Percentiles rank a stretch among this genome's conserved stretches.
Conservation (phyloP, 164 flowering plant genomes). For the Magnolia kwangsiensis region DNA sequence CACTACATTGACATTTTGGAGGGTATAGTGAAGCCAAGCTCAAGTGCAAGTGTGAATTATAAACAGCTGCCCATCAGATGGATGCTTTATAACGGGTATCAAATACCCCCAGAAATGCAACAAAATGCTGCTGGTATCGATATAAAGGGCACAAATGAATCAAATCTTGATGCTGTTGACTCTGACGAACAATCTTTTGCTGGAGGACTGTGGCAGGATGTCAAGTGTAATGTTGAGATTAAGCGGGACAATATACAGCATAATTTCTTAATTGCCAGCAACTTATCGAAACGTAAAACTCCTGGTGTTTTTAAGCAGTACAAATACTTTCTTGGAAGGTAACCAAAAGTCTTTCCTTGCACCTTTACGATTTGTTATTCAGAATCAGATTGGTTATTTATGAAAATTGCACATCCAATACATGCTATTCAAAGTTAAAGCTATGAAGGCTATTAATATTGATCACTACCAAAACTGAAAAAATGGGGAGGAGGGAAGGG, state of each 20-base stretch:
- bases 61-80: conserved; percentile 89
- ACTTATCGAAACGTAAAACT: conserved; percentile 66
- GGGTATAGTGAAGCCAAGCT: conserved; percentile 67
- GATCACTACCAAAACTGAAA: neutral
- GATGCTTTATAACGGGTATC: conserved; percentile 95
- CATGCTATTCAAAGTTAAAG: neutral
- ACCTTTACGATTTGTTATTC: neutral
- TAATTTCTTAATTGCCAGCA: conserved; percentile 47
- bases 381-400: neutral
- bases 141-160: conserved; percentile 35
- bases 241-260: conserved; percentile 50
- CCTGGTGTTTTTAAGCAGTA: conserved; percentile 66
- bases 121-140: conserved; percentile 36
- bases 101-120: conserved; percentile 83
- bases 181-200: conserved; percentile 59
- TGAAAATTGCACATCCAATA: neutral
- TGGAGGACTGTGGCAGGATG: conserved; percentile 80
- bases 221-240: conserved; percentile 48
- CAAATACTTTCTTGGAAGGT: conserved; percentile 88
- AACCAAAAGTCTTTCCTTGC: conserved; percentile 3
- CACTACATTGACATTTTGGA: conserved; percentile 92
- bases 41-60: conserved; percentile 35
- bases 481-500: neutral
- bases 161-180: conserved; percentile 22
- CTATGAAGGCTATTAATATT: neutral